These are phyloP conservation scores for Dicorynia guianensis DNA, from an alignment of 306 rosid species.

Conservation along the genomic window DNA sequence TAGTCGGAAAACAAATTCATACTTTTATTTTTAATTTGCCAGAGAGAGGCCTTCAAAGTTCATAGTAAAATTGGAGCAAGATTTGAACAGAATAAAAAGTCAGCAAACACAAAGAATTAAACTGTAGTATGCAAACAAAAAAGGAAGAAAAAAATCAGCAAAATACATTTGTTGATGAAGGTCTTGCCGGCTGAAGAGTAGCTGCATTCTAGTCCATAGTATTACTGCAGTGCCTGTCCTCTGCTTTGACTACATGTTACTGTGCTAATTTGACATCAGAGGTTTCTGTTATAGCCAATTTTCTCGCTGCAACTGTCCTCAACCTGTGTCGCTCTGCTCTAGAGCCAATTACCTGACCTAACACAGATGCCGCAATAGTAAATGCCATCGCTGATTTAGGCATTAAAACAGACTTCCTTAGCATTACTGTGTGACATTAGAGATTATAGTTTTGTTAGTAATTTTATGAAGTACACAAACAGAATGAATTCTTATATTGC, in stretches of 20 bases:
- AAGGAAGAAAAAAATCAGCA: conserved; percentile 55
- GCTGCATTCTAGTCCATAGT: conserved; percentile 65
- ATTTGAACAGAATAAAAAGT: conserved; percentile 41
- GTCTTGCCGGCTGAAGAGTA: conserved; percentile 67
- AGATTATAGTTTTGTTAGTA: no score
- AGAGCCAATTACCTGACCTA: conserved; percentile 95
- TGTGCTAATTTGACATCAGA: conserved; percentile 44
- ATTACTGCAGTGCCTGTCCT: no score
- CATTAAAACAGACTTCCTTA: conserved; percentile 87
- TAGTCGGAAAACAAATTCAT: conserved; percentile 8
- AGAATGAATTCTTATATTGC: no score
- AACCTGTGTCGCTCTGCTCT: conserved; percentile 86
- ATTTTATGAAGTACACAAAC: no score
- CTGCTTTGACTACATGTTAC: conserved; percentile 51
- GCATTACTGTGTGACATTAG: conserved; percentile 87
- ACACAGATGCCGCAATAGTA: conserved; percentile 88
- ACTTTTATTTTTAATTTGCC: conserved; percentile 44
- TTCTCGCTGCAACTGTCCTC: conserved; percentile 60
- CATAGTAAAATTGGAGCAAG: background rate
- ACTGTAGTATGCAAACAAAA: conserved; percentile 41
- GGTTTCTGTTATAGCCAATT: conserved; percentile 48
- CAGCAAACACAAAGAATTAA: conserved; percentile 40
- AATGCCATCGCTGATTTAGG: no score
- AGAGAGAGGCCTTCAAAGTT: conserved; percentile 33
- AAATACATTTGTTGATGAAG: conserved; percentile 67